Conservation (phyloP, 2,329 filamentous ascomycete genomes). For the Cephalotrichum gorgonifer region DNA sequence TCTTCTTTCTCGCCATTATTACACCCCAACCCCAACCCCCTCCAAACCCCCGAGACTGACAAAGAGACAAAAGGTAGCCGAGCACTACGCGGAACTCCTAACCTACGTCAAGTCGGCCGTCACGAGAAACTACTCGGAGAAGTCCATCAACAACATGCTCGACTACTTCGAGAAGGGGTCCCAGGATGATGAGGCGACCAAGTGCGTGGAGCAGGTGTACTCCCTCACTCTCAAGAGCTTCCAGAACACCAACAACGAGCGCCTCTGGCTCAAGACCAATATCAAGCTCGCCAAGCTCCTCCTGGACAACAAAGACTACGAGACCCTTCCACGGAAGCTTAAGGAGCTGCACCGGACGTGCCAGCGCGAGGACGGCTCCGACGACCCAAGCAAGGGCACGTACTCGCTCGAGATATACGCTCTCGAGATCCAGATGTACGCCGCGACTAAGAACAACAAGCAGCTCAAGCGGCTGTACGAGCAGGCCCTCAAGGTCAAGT, state of each 20-base stretch:
- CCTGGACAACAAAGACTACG: conserved; percentile 84
- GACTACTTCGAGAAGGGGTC: conserved; percentile 94
- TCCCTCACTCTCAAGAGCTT: conserved; percentile 88
- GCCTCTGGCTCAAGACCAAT: conserved; percentile 95
- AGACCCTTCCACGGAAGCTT: conserved; percentile 69
- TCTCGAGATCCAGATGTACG: conserved; percentile 97
- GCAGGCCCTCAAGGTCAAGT: conserved; percentile 80
- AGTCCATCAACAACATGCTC: conserved; percentile 98
- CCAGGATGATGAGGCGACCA: conserved; percentile 54
- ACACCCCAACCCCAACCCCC: too few species aligned
- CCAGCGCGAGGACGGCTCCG: conserved; percentile 73
- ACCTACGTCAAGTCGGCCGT: conserved; percentile 97
- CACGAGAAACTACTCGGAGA: conserved; percentile 96
- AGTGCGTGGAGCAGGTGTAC: conserved; percentile 92
- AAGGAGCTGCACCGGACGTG: conserved; percentile 83
- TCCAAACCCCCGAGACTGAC: background rate
- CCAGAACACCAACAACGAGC: conserved; percentile 94
- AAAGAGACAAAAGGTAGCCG: conserved; percentile 54
- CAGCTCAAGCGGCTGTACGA: conserved; percentile 89
- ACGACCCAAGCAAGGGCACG: conserved; percentile 91
- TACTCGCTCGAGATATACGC: conserved; percentile 95
- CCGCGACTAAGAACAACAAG: conserved; percentile 94
- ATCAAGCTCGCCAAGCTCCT: conserved; percentile 91
- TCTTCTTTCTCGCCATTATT: background rate
- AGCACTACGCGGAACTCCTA: conserved; percentile 89